Conservation (phyloP, 176 grass and related monocot species). For the Oropetium thomaeum region DNA sequence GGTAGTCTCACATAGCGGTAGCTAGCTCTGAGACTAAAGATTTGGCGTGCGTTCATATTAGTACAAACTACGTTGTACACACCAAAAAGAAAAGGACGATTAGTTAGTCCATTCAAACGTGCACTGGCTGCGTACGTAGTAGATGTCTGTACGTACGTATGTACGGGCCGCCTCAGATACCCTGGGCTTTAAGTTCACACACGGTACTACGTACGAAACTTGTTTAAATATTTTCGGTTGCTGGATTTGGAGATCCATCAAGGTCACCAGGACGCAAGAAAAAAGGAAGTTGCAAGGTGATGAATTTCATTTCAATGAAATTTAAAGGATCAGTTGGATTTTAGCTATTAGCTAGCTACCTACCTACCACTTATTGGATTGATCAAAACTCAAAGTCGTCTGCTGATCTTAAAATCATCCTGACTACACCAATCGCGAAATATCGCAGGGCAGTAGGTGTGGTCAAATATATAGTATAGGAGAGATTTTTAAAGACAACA, state of each 20-base stretch:
- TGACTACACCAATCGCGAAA: slow-evolving; percentile 13
- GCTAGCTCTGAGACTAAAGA: background rate
- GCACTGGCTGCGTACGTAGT: background rate
- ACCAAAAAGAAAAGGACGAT: background rate
- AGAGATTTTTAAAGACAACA: slow-evolving; percentile 6
- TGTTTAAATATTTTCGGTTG: background rate
- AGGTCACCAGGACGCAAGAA: slow-evolving; percentile 9
- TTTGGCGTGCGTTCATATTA: slow-evolving; percentile 20
- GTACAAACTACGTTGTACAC: background rate
- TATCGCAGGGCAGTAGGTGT: slow-evolving; percentile 27
- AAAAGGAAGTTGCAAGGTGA: slow-evolving; percentile 19
- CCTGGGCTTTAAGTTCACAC: slow-evolving; percentile 30
- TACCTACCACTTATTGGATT: background rate
- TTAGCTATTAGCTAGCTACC: background rate
- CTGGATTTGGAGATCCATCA: slow-evolving; percentile 43
- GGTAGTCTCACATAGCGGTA: background rate
- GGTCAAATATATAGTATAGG: slow-evolving; percentile 35
- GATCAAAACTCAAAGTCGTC: background rate
- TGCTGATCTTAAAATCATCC: slow-evolving; percentile 19
- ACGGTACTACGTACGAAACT: background rate
- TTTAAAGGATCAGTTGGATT: slow-evolving; percentile 18
- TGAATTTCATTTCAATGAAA: slow-evolving; percentile 18
- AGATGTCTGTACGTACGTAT: slow-evolving; percentile 15
- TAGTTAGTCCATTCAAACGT: slow-evolving; percentile 44
- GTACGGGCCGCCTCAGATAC: slow-evolving; percentile 18